phyloP scores from a whole-genome alignment of 495 filamentous ascomycete genomes.

The Lasiosphaeriaceae sp. region DNA sequence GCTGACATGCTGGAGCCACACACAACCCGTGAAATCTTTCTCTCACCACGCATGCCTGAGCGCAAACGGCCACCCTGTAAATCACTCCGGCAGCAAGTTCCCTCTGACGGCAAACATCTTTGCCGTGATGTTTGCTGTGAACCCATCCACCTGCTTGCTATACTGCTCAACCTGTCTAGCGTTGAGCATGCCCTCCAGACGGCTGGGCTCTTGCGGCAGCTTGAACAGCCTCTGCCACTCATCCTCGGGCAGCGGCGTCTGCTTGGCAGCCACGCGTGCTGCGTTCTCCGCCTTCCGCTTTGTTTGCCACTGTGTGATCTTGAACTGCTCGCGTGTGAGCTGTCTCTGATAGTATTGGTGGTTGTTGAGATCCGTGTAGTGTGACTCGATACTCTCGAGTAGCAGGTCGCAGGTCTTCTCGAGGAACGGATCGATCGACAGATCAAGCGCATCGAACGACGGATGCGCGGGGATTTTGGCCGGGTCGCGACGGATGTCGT shows the following conservation, averaged over 20 bases:
- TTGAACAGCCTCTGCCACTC: conserved; percentile 99
- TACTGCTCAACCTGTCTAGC: conserved; percentile 97
- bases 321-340: conserved; percentile 89
- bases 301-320: conserved; percentile 91
- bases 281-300: conserved; percentile 96
- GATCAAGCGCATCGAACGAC: conserved; percentile 82
- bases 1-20: conserved; percentile 15
- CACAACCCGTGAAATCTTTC: neutral
- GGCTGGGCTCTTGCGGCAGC: conserved; percentile 86
- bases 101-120: conserved; percentile 99
- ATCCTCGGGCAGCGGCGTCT: conserved; percentile 84
- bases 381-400: conserved; percentile 91
- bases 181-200: conserved; percentile 89
- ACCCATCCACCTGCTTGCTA: conserved; percentile 94
- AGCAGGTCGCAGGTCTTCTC: conserved; percentile 96
- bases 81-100: conserved; percentile 51
- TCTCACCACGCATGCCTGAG: conserved; percentile 10
- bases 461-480: conserved; percentile 67
- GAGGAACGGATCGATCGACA: conserved; percentile 96
- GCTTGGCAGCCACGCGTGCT: conserved; percentile 77
- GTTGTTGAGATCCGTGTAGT: conserved; percentile 98
- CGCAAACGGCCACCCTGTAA: neutral
- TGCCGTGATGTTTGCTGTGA: conserved; percentile 79
- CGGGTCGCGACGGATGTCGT: conserved; percentile 59
- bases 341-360: conserved; percentile 97